These are phyloP conservation scores for Tephrocybe sp. DNA, from an alignment of 768 basidiomycete species.

Conservation along the genomic window DNA sequence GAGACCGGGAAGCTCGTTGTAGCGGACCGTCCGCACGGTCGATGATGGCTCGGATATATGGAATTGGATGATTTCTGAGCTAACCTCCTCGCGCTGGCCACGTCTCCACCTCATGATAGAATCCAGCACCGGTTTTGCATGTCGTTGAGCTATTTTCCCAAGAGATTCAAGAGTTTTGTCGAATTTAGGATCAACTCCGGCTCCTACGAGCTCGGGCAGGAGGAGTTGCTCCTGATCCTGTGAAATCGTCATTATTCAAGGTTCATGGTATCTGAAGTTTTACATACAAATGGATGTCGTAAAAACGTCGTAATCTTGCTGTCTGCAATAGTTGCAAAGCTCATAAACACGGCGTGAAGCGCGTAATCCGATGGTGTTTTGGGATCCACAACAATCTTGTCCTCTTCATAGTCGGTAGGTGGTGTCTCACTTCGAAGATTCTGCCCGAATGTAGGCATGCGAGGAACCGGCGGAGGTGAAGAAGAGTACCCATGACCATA, in stretches of 20 bases:
- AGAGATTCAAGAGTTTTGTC: slow-evolving; percentile 86
- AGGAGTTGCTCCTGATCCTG: slow-evolving; percentile 68
- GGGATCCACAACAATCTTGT: slow-evolving; percentile 67
- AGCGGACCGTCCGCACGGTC: slow-evolving; percentile 33
- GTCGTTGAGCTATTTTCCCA: slow-evolving; percentile 82
- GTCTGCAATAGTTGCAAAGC: slow-evolving; percentile 81
- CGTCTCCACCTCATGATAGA: slow-evolving; percentile 87
- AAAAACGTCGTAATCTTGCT: slow-evolving; percentile 77
- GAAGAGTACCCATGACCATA: slow-evolving; percentile 52
- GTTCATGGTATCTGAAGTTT: slow-evolving; percentile 1
- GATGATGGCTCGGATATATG: slow-evolving; percentile 43
- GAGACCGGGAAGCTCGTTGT: slow-evolving; percentile 48
- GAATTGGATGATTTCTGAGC: slow-evolving; percentile 48
- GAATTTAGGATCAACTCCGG: slow-evolving; percentile 72
- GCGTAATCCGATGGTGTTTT: slow-evolving; percentile 89
- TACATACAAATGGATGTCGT: slow-evolving; percentile 62
- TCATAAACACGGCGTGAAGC: slow-evolving; percentile 83
- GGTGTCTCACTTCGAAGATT: slow-evolving; percentile 52
- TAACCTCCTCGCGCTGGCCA: slow-evolving; percentile 65
- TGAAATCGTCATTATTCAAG: neutral
- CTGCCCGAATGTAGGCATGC: slow-evolving; percentile 62
- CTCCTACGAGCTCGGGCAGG: slow-evolving; percentile 67
- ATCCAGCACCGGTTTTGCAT: slow-evolving; percentile 82
- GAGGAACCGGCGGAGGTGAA: slow-evolving; percentile 79
- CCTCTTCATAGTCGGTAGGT: slow-evolving; percentile 59